A percentile compares a stretch with the other conserved stretches of the same genome.
phyloP scores from a whole-genome alignment of 331 rosid genomes.

The Rosa hybrid region DNA sequence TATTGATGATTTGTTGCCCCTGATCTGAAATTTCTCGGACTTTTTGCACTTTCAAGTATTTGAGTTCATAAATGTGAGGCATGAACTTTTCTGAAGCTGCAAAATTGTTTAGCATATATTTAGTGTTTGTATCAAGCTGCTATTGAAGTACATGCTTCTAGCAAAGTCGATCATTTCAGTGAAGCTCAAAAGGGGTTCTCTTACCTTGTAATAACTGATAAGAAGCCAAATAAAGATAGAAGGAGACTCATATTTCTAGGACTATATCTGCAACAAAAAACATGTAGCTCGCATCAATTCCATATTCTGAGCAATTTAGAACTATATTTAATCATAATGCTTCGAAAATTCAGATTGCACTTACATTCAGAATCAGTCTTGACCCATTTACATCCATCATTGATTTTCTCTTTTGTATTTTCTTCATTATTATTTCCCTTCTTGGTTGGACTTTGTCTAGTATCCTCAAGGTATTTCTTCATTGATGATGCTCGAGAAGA shows the following conservation, averaged over 20 bases:
- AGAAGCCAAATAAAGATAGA: slow-evolving; percentile 21
- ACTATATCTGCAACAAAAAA: slow-evolving; percentile 79
- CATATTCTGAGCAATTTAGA: neutral
- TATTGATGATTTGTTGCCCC: slow-evolving; percentile 12
- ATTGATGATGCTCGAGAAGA: slow-evolving; percentile 44
- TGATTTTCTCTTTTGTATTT: slow-evolving; percentile 35
- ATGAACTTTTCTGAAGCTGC: slow-evolving; percentile 37
- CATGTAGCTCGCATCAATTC: slow-evolving; percentile 17
- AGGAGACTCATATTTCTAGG: slow-evolving; percentile 72
- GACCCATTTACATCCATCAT: slow-evolving; percentile 86
- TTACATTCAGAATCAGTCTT: slow-evolving; percentile 98
- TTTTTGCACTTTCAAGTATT: neutral
- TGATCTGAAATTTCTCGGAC: neutral
- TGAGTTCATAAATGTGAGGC: slow-evolving; percentile 10
- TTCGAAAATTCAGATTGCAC: slow-evolving; percentile 5
- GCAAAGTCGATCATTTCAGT: neutral
- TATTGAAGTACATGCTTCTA: neutral
- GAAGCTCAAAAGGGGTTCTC: slow-evolving; percentile 10
- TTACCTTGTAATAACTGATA: slow-evolving; percentile 34
- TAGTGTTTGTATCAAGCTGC: neutral
- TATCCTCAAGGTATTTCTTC: slow-evolving; percentile 61
- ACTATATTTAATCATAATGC: neutral
- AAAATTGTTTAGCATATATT: slow-evolving; percentile 6
- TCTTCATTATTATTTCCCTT: slow-evolving; percentile 44
- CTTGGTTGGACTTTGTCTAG: slow-evolving; percentile 37